Percentiles rank a stretch among this genome's conserved stretches.
Evolutionary conservation across 371 early-diverging fungal genomes (phyloP).

Genomic region (Zancudomyces culisetae): DNA sequence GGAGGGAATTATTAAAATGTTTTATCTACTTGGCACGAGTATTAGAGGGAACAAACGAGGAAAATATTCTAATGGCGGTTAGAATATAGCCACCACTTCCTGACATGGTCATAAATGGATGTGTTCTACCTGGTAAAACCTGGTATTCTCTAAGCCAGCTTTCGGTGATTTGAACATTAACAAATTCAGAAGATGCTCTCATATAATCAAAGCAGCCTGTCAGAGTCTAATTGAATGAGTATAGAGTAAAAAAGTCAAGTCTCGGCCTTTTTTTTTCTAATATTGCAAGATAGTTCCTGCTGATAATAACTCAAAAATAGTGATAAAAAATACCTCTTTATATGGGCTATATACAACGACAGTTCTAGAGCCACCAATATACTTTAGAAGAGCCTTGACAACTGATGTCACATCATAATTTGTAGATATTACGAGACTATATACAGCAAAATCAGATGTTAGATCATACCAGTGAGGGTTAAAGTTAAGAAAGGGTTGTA

Average conservation of each 20-base stretch:
- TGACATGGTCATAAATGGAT: constrained; percentile 81
- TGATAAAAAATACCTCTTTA: constrained; percentile 37
- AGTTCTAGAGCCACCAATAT: constrained; percentile 59
- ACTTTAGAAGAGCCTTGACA: constrained; percentile 39
- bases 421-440: constrained; percentile 53
- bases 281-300: not conserved
- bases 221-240: constrained; percentile 23
- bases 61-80: constrained; percentile 41
- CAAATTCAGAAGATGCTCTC: constrained; percentile 40
- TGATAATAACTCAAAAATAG: constrained; percentile 5
- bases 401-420: constrained; percentile 48
- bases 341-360: constrained; percentile 61
- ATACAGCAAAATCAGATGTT: too few relatives aligned
- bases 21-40: too few relatives aligned
- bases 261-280: not conserved
- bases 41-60: not conserved
- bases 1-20: too few relatives aligned
- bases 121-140: constrained; percentile 74
- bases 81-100: constrained; percentile 73
- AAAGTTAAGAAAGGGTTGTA: not conserved
- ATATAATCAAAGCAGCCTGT: constrained; percentile 45
- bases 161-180: constrained; percentile 69
- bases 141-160: constrained; percentile 82
- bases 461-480: not conserved
- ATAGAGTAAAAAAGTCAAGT: not conserved